Evolutionary conservation across 345 rosid species (phyloP), one percentile per base, ranked within the genome.

Genomic region (Erodium maritimum): DNA sequence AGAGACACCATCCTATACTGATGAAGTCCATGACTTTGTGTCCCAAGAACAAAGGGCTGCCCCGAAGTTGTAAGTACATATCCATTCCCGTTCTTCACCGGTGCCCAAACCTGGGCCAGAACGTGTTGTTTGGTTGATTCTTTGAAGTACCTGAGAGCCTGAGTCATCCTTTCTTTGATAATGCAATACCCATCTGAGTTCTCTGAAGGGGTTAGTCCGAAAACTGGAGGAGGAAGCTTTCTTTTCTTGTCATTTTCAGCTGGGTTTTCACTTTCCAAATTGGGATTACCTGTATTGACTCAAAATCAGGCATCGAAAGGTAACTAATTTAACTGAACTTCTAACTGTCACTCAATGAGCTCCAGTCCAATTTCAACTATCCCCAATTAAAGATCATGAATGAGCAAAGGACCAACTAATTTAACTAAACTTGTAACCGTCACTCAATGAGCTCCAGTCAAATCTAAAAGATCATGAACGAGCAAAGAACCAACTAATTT

Each of bases 91-190:
- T 65, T 69, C 64, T 75, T 81, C 0, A 88, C 82, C 46, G 98
- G 98, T 19, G 87, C 95, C 98, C 98, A 91, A 56, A 91, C 85
- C 71, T 88, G 96, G 23, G 90, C 96, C 9, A 91, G 83, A 68
- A 91, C 70, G 24, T 86, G 95, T 46, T 91, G 96, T 7, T 79
- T 93, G 2, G 88, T 82, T 18, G 93, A 84, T 58, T 88, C 96
- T 64, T 84, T 91, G 64, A 88, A 82, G 71, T 75, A 79, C 13
- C 93, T 68, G 11, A 91, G 79, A 14, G 96, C 98, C 66, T 77
- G 93, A n/a, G 93, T 79, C 90, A 91, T 82, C 80, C 85, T 86
- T 66, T 84, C 95, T 73, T 86, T 88, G 58, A 88, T 86, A 3
- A 80, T 66, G 63, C 78, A 81, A 59, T 74, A 72, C 22, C 69